A percentile compares a stretch with the other conserved stretches of the same genome.
Evolutionary conservation across 2,329 filamentous ascomycete genomes (phyloP).

Genomic region (Fusarium heterosporum): DNA sequence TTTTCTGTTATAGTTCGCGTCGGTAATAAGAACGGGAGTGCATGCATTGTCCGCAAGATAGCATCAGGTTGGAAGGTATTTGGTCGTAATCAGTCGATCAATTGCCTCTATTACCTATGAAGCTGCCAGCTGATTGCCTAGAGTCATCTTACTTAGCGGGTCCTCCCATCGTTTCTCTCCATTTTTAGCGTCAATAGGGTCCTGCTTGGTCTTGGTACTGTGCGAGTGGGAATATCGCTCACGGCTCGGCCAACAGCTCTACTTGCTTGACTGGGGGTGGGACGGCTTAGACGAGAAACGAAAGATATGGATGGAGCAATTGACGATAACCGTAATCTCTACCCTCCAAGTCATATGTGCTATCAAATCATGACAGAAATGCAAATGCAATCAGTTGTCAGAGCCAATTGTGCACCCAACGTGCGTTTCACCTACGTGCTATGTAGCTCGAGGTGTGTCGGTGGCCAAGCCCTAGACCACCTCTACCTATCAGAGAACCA

Average conservation of each 20-base stretch:
- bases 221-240: conserved; percentile 27
- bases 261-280: background rate
- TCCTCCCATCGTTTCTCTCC: conserved; percentile 28
- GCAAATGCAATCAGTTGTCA: conserved; percentile 3
- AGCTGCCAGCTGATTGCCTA: conserved; percentile 40
- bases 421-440: conserved; percentile 18
- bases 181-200: conserved; percentile 39
- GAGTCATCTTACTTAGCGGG: conserved; percentile 36
- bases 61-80: conserved; percentile 38
- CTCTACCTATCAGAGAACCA: conserved; percentile 17
- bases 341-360: conserved; percentile 6
- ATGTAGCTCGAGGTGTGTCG: conserved; percentile 18
- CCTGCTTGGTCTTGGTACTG: conserved; percentile 26
- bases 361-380: conserved; percentile 14
- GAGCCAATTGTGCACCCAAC: conserved; percentile 26
- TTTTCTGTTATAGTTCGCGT: conserved; percentile 20
- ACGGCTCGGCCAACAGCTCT: conserved; percentile 36
- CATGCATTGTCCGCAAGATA: conserved; percentile 36
- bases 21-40: conserved; percentile 24
- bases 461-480: conserved; percentile 26
- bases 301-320: conserved; percentile 1
- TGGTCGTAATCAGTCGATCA: conserved; percentile 47
- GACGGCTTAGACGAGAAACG: conserved; percentile 4
- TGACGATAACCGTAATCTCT: background rate
- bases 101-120: conserved; percentile 30